phyloP scores from a whole-genome alignment of 345 rosid species.

The Eucalyptus tenuipes region DNA sequence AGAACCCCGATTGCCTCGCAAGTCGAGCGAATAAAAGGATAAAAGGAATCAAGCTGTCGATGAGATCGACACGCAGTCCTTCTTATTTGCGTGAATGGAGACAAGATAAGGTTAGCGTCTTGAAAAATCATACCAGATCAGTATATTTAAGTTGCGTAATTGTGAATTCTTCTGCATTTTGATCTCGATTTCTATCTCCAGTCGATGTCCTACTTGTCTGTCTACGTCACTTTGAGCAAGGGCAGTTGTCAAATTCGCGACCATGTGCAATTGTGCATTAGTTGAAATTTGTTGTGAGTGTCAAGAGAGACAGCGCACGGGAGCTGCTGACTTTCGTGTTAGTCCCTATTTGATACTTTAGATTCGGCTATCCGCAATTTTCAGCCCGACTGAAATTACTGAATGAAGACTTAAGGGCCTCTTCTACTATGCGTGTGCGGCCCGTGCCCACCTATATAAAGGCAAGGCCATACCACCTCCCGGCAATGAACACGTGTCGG shows the following conservation, averaged over 20 bases:
- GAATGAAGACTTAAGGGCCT: not conserved
- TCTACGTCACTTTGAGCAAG: not conserved
- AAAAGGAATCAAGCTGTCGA: not conserved
- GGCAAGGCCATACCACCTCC: not conserved
- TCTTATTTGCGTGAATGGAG: not conserved
- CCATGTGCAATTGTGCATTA: not conserved
- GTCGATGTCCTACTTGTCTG: not conserved
- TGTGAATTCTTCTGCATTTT: not conserved
- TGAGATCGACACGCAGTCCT: not conserved
- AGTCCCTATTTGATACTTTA: not conserved
- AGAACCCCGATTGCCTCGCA: not conserved
- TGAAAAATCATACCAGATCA: rapidly evolving
- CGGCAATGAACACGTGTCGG: not conserved
- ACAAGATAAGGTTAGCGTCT: not conserved
- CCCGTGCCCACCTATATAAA: not conserved
- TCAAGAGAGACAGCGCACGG: not conserved
- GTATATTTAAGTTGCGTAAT: not conserved
- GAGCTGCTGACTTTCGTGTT: not conserved
- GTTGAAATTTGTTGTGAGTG: not conserved
- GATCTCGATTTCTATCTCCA: not conserved
- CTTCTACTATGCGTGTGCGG: not conserved
- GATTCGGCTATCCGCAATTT: not conserved
- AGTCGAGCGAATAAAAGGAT: not conserved
- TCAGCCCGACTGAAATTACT: not conserved
- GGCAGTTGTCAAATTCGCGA: not conserved